Evolutionary conservation across 208 protist species (phyloP).

Genomic region (Kentomonas sorsogonicus): DNA sequence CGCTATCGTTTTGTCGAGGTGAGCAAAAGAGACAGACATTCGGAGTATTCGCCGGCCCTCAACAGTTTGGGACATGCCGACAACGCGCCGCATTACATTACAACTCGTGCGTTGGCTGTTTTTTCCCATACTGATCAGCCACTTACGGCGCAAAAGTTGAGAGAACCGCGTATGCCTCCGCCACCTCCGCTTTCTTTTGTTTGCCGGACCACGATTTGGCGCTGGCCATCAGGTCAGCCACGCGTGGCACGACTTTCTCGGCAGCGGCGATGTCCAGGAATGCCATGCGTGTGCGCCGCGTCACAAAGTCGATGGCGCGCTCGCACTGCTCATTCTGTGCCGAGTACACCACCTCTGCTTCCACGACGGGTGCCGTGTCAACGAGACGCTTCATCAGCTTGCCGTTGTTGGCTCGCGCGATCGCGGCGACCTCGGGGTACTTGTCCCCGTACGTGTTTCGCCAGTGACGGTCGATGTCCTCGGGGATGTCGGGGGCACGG

Average conservation of each 20-base stretch:
- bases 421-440: conserved; percentile 30
- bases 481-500: conserved; percentile 25
- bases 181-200: conserved; percentile 43
- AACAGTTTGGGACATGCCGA: not conserved
- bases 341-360: conserved; percentile 86
- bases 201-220: conserved; percentile 67
- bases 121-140: not conserved
- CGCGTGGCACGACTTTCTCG: conserved; percentile 56
- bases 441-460: conserved; percentile 59
- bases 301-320: conserved; percentile 87
- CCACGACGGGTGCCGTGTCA: conserved; percentile 61
- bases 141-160: conserved; percentile 29
- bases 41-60: not conserved
- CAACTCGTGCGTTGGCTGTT: no score
- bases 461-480: conserved; percentile 71
- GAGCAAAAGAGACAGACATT: not conserved
- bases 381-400: conserved; percentile 35
- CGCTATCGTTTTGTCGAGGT: not conserved
- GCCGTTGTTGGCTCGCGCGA: conserved; percentile 29
- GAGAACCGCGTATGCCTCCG: conserved; percentile 43
- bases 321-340: conserved; percentile 82
- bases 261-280: conserved; percentile 82
- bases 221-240: conserved; percentile 83
- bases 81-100: not conserved
- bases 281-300: conserved; percentile 86